Evolutionary conservation across 2,329 filamentous ascomycete genomes (phyloP), one percentile per base, ranked within the genome.

Genomic region (Pezicula rhizophila): DNA sequence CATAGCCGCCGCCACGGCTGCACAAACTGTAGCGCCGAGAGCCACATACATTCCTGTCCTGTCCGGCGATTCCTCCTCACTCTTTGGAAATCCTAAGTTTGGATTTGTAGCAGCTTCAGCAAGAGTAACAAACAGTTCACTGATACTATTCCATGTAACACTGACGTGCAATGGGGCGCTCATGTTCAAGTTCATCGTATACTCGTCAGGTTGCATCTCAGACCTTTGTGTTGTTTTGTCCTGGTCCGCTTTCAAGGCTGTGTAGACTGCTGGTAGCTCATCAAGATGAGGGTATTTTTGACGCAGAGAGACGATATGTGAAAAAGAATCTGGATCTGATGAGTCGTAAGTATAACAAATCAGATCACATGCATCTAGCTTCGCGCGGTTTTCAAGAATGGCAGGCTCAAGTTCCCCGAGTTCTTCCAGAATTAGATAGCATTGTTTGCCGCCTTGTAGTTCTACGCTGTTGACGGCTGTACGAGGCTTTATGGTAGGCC

Each of bases 261-360:
- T 89, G 65, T 95, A 99, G 7, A 99, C 85, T 8, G 89, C 85
- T 0, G 93, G 93, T 25, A 99, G 73, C n/a, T 89, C 84, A 64
- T 95, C 87, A 2, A 99, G 78, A 48, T 93, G 85, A 0, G 89
- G 83, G 57, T 92, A 87, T 60, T 84, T 87, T 48, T 80, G 78
- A 39, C 91, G 84, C 43, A 96, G 74, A 15, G 87, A 79, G 34
- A 92, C 87, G 46, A 99, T 89, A 63, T 97, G 91, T 1, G 87
- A 83, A 67, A 99, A 99, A 4, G 89, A 96, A 66, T 97, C 91
- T 0, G 93, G 92, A 53, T 99, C 91, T 1, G 90, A 95, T 2
- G 92, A 97, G 70, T 99, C 93, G 69, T 97, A 99, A 1, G 89
- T 85, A 68, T 95, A 97, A 68, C 92, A 95, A 41, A 99, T 79